Percentiles rank a stretch among this genome's conserved stretches.
Evolutionary conservation across 1,139 yeast species (phyloP).

Genomic region (Magnusiomyces magnusii): DNA sequence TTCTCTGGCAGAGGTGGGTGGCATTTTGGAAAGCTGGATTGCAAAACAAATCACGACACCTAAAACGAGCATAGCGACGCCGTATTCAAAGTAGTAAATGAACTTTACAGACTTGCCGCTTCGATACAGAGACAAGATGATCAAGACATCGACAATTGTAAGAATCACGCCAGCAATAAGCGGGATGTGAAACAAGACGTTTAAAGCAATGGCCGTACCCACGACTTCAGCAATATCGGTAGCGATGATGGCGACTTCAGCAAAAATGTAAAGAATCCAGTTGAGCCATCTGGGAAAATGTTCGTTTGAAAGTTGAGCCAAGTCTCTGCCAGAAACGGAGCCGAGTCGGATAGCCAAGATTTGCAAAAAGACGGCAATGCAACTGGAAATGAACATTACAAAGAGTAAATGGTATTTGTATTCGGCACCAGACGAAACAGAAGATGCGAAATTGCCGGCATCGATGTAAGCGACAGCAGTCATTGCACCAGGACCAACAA

Average conservation of each 20-base stretch:
- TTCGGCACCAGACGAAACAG: constrained; percentile 88
- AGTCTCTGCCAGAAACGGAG: constrained; percentile 81
- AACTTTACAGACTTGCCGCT: constrained; percentile 80
- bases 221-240: constrained; percentile 93
- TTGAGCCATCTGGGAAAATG: constrained; percentile 61
- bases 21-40: constrained; percentile 56
- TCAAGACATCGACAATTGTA: constrained; percentile 76
- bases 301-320: constrained; percentile 78
- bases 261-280: constrained; percentile 56
- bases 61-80: constrained; percentile 67
- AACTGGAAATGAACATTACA: constrained; percentile 69
- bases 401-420: constrained; percentile 78
- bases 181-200: constrained; percentile 73
- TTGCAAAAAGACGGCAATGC: constrained; percentile 83
- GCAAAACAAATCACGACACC: constrained; percentile 83
- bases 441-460: constrained; percentile 95
- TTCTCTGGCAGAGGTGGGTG: constrained; percentile 46
- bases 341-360: constrained; percentile 79
- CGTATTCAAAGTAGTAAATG: constrained; percentile 73
- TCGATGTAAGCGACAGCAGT: constrained; percentile 96
- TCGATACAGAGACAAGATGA: constrained; percentile 79
- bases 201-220: constrained; percentile 85
- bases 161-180: constrained; percentile 68
- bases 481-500: constrained; percentile 91
- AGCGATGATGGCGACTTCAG: constrained; percentile 85